Evolutionary conservation across 177 flowering plant species (phyloP), one percentile per base, ranked within the genome.

Genomic region (Vitis hybrid): DNA sequence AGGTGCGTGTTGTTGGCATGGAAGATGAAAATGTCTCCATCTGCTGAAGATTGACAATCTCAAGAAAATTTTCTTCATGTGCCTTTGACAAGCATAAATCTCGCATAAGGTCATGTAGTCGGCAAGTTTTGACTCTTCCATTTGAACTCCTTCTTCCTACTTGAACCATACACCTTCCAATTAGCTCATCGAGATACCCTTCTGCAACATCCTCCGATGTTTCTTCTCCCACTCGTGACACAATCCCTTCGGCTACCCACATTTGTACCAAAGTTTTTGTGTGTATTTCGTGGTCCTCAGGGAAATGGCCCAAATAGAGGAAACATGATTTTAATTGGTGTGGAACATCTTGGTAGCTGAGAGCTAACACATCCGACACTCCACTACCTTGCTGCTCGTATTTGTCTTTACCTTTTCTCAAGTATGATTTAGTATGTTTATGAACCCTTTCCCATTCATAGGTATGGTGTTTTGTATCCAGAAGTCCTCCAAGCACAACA

Each of bases 21-120:
- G 60, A 32, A 61, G 32, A 11, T 18, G 60, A 62, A 50, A 18
- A 32, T 10, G 58, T 30, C 1, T 27, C 19, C 46, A 7, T 4
- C 19, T 16, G 6, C 0, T 21, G 24, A 40, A n/a, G 19, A 30
- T 68, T 51, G 2, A 66, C 5, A 11, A 71, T 50, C 8, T 56
- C 16, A 6, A 71, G 27, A 27, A 59, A 71, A 1, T 65, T 52
- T 49, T 69, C 73, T 49, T 64, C 16, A 12, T 52, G 32, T 7
- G 48, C 64, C 51, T 62, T 69, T 1, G 11, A 40, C 48, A 69
- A 57, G 12, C 78, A 75, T 1, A 59, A 16, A n/a, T 77, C 76
- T 18, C 65, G 67, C 56, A 77, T 72, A 21, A 71, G 56, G 14
- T 68, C 72, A 60, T 76, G 75, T 12, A 76, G 57, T 5, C 60